These are phyloP conservation scores for Ustilago nuda DNA, from an alignment of 1,284 basidiomycete genomes.

Conservation along the genomic window DNA sequence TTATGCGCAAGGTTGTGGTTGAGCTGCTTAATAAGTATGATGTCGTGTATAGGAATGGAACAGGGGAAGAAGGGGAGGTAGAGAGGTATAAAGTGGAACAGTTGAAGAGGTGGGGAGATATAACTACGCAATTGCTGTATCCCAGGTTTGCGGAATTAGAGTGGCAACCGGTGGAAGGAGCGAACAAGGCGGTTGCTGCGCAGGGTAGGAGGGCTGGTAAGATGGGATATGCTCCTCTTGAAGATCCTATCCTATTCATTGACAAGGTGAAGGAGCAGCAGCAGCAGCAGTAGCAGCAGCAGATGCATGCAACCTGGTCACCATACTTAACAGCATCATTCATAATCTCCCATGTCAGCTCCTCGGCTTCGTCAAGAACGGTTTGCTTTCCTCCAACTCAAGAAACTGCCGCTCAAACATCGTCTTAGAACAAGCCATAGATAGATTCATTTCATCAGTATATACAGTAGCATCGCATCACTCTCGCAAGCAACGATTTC, in stretches of 20 bases:
- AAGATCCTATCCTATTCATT: not conserved
- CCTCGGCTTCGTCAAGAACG: too few species aligned
- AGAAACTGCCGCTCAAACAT: not conserved
- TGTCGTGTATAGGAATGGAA: conserved; percentile 23
- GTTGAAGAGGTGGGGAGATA: conserved; percentile 52
- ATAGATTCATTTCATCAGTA: not conserved
- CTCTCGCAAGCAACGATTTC: not conserved
- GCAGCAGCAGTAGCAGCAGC: too few species aligned
- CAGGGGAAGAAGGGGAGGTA: not conserved
- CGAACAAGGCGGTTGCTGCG: conserved; percentile 27
- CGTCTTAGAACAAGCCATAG: not conserved
- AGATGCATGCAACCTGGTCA: not conserved
- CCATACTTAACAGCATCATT: not conserved
- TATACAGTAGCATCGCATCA: not conserved
- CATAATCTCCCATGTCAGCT: not conserved
- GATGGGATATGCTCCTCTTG: conserved; percentile 43
- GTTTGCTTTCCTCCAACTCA: too few species aligned
- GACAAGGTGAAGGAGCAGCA: conserved; percentile 17
- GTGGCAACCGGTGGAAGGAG: conserved; percentile 48
- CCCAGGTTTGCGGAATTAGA: conserved; percentile 55
- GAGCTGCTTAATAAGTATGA: conserved; percentile 53
- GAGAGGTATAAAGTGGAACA: conserved; percentile 43
- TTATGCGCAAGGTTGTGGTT: conserved; percentile 34
- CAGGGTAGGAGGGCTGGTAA: conserved; percentile 38
- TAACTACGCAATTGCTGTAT: conserved; percentile 65